Base-by-base conservation (phyloP, 441 rosid species). In the Bruguiera hainesii region DNA sequence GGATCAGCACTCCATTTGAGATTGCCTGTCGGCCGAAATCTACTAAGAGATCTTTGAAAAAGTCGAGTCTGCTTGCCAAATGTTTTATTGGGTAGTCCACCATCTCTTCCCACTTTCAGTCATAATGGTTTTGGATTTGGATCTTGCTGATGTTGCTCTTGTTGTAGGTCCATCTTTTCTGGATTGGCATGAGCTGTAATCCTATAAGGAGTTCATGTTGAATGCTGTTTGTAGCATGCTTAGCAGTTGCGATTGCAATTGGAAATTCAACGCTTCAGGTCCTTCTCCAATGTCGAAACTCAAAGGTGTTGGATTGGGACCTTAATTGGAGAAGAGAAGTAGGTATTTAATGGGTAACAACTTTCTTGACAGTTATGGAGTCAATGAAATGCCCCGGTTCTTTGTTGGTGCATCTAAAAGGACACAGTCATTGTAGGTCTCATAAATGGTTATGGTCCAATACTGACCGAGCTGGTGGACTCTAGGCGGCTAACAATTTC, bases 371-470 rank as follows among this genome's bases (percentile, higher is more conserved):
- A 3, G 5, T 35, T 11, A 5, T 37, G 1, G 26, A 51, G 55
- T 37, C 25, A 55, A 7, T 48, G 66, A 55, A 35, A 9, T 16
- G 15, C 4, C 51, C 56, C 48, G 50, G 20, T 42, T 6, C 61
- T 23, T 25, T 42, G 16, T 26, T 42, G 11, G 3, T 25, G 19
- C 18, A 26, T 39, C 11, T n/a, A 19, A 39, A 26, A n/a, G 39
- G 48, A 35, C 8, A 63, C 48, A 26, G 48, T 42, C 48, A 19
- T 33, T 15, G 39, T 29, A 48, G 5, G 42, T 63, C 10, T 16
- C 21, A 15, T 48, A 67, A 21, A 58, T 48, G 57, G 37, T 31
- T 49, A 59, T 8, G 5, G 23, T 59, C 31, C 64, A 59, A 64
- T 51, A 29, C 48, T 52, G 23, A 33, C 35, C 10, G 18, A 13